phyloP scores from a whole-genome alignment of 2,329 filamentous ascomycete genomes.

The Fusarium albosuccineum region DNA sequence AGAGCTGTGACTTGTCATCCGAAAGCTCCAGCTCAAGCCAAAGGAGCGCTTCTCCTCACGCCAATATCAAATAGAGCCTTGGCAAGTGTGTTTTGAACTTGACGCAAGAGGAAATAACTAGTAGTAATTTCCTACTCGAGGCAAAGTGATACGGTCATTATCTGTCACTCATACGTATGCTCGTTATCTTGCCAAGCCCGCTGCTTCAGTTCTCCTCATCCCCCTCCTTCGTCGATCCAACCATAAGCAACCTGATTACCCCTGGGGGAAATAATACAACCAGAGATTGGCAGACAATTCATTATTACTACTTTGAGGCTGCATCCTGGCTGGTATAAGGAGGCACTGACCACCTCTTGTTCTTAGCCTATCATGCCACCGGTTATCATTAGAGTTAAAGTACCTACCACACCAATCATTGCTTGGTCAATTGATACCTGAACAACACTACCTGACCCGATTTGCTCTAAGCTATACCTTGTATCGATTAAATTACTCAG shows the following conservation, averaged over 20 bases:
- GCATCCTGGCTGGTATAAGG: not conserved
- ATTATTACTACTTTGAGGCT: not conserved
- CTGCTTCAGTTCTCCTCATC: not conserved
- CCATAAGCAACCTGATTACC: not conserved
- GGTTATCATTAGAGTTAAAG: too few species aligned
- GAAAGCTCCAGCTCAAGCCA: not conserved
- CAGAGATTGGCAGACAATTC: accelerated
- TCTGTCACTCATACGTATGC: not conserved
- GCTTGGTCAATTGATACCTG: too few species aligned
- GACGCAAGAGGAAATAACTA: not conserved
- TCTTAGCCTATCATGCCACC: not conserved
- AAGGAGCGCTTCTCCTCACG: constrained; percentile 1
- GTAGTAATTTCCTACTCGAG: not conserved
- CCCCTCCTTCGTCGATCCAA: not conserved
- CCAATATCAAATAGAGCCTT: not conserved
- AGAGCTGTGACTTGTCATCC: not conserved
- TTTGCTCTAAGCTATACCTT: not conserved
- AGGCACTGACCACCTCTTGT: not conserved
- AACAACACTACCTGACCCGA: too few species aligned
- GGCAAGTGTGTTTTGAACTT: not conserved
- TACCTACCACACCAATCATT: not conserved
- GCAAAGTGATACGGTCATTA: not conserved
- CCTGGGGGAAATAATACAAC: not conserved
- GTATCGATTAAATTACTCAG: not conserved
- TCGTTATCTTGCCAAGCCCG: not conserved